Percentiles rank a stretch among this genome's conserved stretches.
These are phyloP conservation scores for Oryza punctata DNA, from an alignment of 176 grass and related monocot species.

Conservation along the genomic window DNA sequence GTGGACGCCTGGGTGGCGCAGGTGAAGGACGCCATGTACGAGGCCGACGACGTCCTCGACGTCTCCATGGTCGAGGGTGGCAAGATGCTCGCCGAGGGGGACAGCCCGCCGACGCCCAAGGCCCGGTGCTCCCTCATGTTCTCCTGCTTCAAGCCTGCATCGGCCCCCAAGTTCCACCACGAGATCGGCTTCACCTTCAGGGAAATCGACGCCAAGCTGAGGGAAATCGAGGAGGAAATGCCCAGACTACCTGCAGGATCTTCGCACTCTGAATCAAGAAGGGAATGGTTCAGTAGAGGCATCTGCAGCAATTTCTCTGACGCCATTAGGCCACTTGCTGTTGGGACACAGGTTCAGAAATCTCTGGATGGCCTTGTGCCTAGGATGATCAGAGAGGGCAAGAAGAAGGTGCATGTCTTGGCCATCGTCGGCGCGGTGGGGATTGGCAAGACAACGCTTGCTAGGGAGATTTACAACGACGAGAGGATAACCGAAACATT, in stretches of 20 bases:
- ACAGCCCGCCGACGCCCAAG: conserved; percentile 37
- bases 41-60: conserved; percentile 69
- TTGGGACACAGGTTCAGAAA: conserved; percentile 54
- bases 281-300: not conserved
- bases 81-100: conserved; percentile 47
- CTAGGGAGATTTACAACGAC: conserved; percentile 59
- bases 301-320: conserved; percentile 9
- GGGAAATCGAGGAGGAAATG: conserved; percentile 55
- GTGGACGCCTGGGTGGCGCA: conserved; percentile 51
- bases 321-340: not conserved
- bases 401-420: conserved; percentile 72
- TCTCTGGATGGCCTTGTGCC: conserved; percentile 50
- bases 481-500: conserved; percentile 60
- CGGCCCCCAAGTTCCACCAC: conserved; percentile 40
- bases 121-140: conserved; percentile 47
- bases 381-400: conserved; percentile 57
- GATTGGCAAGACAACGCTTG: conserved; percentile 81
- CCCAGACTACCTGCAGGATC: conserved; percentile 37
- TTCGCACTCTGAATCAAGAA: not conserved
- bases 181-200: conserved; percentile 62
- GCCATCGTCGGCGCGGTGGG: conserved; percentile 62
- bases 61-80: conserved; percentile 56
- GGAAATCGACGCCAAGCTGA: conserved; percentile 55
- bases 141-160: conserved; percentile 48
- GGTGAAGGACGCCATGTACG: conserved; percentile 73